These are phyloP conservation scores for Tricholoma terreum DNA, from an alignment of 768 basidiomycete genomes.

Conservation along the genomic window DNA sequence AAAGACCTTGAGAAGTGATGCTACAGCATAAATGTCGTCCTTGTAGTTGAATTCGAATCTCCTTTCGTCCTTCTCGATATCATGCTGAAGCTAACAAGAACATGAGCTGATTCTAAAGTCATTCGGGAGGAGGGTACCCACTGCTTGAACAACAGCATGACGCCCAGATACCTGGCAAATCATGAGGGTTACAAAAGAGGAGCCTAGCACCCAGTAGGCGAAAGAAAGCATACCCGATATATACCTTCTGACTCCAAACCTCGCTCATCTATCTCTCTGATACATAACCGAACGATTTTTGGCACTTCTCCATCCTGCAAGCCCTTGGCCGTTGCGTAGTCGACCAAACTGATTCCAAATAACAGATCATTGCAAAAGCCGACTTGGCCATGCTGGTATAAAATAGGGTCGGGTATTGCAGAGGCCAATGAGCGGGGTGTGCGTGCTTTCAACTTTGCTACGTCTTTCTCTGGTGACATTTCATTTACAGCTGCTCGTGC, in stretches of 20 bases:
- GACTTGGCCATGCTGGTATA: constrained; percentile 76
- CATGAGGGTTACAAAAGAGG: not conserved
- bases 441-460: constrained; percentile 48
- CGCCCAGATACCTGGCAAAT: constrained; percentile 69
- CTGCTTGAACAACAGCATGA: constrained; percentile 80
- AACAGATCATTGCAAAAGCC: constrained; percentile 87
- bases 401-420: constrained; percentile 64
- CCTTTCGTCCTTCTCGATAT: constrained; percentile 80
- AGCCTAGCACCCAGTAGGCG: constrained; percentile 1
- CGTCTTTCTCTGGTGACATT: constrained; percentile 72
- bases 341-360: constrained; percentile 84
- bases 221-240: constrained; percentile 54
- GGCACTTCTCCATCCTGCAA: constrained; percentile 73
- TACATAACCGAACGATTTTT: constrained; percentile 76
- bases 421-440: constrained; percentile 62
- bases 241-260: constrained; percentile 80
- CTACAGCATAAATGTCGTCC: constrained; percentile 82
- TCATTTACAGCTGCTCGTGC: constrained; percentile 57
- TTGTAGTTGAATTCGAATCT: constrained; percentile 66
- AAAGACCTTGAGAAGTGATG: constrained; percentile 78
- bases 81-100: constrained; percentile 66
- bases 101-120: not conserved
- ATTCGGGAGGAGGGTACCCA: constrained; percentile 30
- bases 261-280: constrained; percentile 76
- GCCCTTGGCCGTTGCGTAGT: constrained; percentile 82